These are phyloP conservation scores for Gnomoniopsis sp. DNA, from an alignment of 2,329 filamentous ascomycete species.

Conservation along the genomic window DNA sequence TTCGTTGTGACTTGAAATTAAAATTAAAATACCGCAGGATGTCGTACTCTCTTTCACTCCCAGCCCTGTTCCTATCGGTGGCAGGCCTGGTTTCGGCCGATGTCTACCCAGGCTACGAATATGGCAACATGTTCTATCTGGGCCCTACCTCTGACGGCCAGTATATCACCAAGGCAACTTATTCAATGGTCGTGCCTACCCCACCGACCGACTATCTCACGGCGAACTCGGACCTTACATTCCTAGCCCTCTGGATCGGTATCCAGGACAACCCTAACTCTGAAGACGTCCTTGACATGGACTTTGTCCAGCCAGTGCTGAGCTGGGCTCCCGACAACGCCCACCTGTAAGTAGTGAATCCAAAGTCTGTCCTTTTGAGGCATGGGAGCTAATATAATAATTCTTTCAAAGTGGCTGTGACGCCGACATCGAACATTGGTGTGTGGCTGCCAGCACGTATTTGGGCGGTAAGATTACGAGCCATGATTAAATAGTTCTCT, in stretches of 20 bases:
- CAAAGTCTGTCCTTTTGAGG: neutral
- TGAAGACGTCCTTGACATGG: constrained; percentile 9
- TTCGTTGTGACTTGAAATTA: neutral
- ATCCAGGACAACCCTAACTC: constrained; percentile 6
- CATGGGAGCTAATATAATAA: neutral
- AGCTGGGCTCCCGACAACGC: constrained; percentile 13
- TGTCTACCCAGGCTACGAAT: neutral
- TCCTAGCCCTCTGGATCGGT: constrained; percentile 14
- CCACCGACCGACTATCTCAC: constrained; percentile 3
- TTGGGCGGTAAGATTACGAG: neutral
- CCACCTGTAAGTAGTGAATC: neutral
- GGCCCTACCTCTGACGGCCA: constrained; percentile 7
- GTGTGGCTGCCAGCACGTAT: constrained; percentile 15
- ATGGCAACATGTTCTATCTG: constrained; percentile 17
- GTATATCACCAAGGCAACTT: constrained; percentile 16
- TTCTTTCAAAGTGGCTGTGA: neutral
- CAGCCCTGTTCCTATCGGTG: neutral
- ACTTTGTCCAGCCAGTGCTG: constrained; percentile 17
- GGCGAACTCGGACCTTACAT: constrained; percentile 3
- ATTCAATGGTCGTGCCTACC: constrained; percentile 7
- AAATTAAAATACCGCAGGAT: neutral
- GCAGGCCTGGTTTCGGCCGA: neutral
- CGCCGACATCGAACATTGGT: constrained; percentile 5
- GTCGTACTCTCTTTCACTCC: neutral
- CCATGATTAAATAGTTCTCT: too few species aligned